Percentiles rank a stretch among this genome's conserved stretches.
phyloP scores from a whole-genome alignment of 2,329 filamentous ascomycete species.

The Biscogniauxia marginata region DNA sequence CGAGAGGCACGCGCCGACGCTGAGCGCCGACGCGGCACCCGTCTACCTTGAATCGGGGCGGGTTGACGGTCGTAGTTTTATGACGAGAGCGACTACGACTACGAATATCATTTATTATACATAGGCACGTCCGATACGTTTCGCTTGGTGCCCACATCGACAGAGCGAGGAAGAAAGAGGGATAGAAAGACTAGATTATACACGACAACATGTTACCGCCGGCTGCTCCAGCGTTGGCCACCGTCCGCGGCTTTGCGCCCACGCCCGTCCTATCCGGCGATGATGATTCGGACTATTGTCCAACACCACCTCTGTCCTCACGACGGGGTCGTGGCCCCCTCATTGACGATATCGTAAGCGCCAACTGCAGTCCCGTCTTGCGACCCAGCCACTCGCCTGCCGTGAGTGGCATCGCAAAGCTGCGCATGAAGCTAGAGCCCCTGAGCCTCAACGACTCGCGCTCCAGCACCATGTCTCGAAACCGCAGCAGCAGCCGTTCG shows the following conservation, averaged over 20 bases:
- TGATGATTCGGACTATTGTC: constrained; percentile 54
- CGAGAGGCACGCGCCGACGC: constrained; percentile 56
- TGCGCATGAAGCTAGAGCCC: constrained; percentile 79
- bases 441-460: constrained; percentile 63
- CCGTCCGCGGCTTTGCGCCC: constrained; percentile 56
- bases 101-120: not conserved
- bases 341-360: constrained; percentile 58
- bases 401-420: constrained; percentile 73
- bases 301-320: constrained; percentile 38
- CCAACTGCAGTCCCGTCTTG: constrained; percentile 61
- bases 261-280: constrained; percentile 55
- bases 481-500: constrained; percentile 54
- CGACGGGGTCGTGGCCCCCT: constrained; percentile 40
- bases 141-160: too few relatives aligned
- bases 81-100: constrained; percentile 1
- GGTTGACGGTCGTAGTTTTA: constrained; percentile 22
- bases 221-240: constrained; percentile 50
- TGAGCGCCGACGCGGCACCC: constrained; percentile 56
- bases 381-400: constrained; percentile 52
- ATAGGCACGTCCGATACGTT: not conserved
- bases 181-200: not conserved
- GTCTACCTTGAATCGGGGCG: constrained; percentile 40
- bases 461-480: constrained; percentile 55
- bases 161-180: constrained; percentile 1
- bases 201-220: constrained; percentile 43